Evolutionary conservation across 768 basidiomycete species (phyloP), one percentile per base, ranked within the genome.

Genomic region (Hebeloma cylindrosporum): DNA sequence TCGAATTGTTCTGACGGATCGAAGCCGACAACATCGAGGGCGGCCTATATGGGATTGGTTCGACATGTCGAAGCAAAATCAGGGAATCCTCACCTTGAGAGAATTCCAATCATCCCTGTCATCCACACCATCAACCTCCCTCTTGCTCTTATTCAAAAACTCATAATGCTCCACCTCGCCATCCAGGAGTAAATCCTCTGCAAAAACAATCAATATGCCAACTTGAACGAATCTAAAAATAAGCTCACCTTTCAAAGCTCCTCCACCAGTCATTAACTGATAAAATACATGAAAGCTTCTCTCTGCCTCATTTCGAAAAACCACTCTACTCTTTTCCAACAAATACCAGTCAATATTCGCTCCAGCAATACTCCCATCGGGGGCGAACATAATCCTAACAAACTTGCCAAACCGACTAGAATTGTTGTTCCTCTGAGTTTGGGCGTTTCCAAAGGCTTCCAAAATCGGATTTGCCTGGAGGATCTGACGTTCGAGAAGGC

Each of bases 301-400:
- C 67, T 99, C 96, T 0, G 88, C 89, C 47, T 86, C 83, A 50
- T 82, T 90, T 41, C 96, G 73, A 29, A 82, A 81, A 6, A 95
- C 91, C 2, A 99, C 95, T 51, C 96, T 72, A 59, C 92, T 94
- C 75, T 99, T 99, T 73, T 99, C 96, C 45, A 99, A 70, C 22
- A 99, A 73, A 62, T 99, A 99, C 96, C 96, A 98, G 63, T 99
- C 94, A 48, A 98, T 93, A 60, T 93, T 97, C 18, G 96, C 96
- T 1, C 96, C 96, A 0, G 93, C 88, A 45, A 99, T 99, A 53
- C 91, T 92, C 2, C 95, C 94, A 52, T 89, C 83, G 0, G 88
- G 84, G 1, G 90, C 81, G 66, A 99, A 99, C 60, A 86, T 88
- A 49, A 99, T 98, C 33, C 93, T 78, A 35, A 99, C 89, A 62